Evolutionary conservation across 2,329 filamentous ascomycete genomes (phyloP).

Genomic region (Rhynchosporium agropyri): DNA sequence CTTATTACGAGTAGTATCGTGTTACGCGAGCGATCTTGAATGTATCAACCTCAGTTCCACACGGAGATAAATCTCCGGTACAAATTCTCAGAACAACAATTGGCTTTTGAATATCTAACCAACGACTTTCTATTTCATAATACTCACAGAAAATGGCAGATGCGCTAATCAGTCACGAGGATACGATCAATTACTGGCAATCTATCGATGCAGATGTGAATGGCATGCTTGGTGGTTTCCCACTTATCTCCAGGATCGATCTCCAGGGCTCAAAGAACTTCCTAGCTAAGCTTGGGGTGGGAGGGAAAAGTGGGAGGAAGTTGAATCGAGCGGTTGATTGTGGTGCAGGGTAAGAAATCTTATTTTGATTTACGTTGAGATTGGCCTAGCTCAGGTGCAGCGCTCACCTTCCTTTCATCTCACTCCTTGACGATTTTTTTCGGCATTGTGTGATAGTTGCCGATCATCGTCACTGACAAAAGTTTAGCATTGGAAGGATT

Average conservation of each 20-base stretch:
- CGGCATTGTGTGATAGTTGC: not conserved
- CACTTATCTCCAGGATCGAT: constrained; percentile 69
- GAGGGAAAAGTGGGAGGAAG: constrained; percentile 38
- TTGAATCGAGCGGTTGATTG: constrained; percentile 45
- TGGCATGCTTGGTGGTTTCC: constrained; percentile 80
- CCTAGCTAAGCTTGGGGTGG: constrained; percentile 63
- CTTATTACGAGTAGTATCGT: too few species aligned
- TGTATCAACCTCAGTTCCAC: not conserved
- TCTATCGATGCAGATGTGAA: constrained; percentile 56
- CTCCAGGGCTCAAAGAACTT: constrained; percentile 72
- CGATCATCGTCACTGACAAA: constrained; percentile 3
- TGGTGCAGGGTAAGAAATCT: constrained; percentile 44
- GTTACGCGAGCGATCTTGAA: constrained; percentile 10
- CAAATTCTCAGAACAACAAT: not conserved
- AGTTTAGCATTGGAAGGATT: constrained; percentile 75
- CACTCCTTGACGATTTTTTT: not conserved
- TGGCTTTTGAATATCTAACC: not conserved
- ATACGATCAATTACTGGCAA: constrained; percentile 52
- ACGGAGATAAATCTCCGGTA: not conserved
- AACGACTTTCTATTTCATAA: not conserved
- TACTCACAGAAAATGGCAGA: constrained; percentile 33
- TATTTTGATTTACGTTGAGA: not conserved
- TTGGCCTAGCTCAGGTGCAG: not conserved
- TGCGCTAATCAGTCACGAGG: constrained; percentile 39
- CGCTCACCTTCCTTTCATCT: not conserved